Evolutionary conservation across 2,329 filamentous ascomycete species (phyloP).

Genomic region (Zymoseptoria pseudotritici): DNA sequence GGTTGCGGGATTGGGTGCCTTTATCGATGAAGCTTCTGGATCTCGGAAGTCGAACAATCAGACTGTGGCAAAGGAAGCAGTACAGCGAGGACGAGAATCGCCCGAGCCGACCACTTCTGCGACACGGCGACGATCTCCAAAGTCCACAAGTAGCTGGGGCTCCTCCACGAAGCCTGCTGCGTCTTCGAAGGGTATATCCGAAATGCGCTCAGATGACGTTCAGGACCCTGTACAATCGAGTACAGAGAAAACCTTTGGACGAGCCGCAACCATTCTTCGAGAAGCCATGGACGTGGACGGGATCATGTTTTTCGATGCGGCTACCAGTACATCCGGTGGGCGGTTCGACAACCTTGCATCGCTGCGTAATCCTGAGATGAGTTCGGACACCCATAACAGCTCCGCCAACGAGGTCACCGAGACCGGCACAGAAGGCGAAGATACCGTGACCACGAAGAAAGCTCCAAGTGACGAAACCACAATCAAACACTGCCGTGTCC

Average conservation of each 20-base stretch:
- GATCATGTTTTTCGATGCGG: conserved; percentile 37
- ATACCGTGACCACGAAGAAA: conserved; percentile 8
- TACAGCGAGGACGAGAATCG: conserved; percentile 5
- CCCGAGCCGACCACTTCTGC: background rate
- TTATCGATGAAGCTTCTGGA: conserved; percentile 18
- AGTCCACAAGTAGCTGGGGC: background rate
- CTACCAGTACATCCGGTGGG: conserved; percentile 23
- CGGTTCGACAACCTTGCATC: conserved; percentile 13
- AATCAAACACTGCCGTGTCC: conserved; percentile 14
- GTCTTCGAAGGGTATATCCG: conserved; percentile 6
- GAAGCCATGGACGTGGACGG: conserved; percentile 45
- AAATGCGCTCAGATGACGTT: conserved; percentile 7
- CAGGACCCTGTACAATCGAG: conserved; percentile 9
- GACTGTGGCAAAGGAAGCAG: conserved; percentile 12
- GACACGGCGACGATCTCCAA: conserved; percentile 1
- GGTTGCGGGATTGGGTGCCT: conserved; percentile 41
- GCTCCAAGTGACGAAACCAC: conserved; percentile 5
- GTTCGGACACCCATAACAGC: conserved; percentile 12
- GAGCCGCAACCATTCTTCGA: conserved; percentile 43
- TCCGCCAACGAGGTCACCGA: conserved; percentile 11
- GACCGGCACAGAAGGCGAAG: conserved; percentile 15
- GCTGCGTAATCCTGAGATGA: conserved; percentile 10
- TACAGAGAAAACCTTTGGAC: conserved; percentile 33
- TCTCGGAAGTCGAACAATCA: conserved; percentile 13
- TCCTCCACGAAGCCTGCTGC: background rate